phyloP scores from a whole-genome alignment of 768 basidiomycete species.

The Cystofilobasidium macerans region DNA sequence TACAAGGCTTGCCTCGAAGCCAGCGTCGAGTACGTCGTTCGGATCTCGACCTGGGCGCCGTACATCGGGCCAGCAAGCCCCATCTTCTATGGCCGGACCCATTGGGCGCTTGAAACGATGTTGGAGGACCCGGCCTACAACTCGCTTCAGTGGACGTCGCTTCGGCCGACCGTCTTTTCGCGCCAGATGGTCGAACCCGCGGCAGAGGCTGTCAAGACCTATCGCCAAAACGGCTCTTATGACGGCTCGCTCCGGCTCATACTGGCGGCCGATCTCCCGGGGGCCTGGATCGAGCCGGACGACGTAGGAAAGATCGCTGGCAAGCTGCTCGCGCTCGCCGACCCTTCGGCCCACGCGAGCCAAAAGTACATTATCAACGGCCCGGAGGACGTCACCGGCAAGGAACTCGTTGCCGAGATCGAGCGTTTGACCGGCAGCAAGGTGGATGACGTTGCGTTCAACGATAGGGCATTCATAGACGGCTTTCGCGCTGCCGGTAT shows the following conservation, averaged over 20 bases:
- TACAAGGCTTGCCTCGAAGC: conserved; percentile 26
- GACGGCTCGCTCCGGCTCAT: conserved; percentile 12
- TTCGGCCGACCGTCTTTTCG: conserved; percentile 27
- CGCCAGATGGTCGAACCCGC: neutral
- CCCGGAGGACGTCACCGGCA: conserved; percentile 20
- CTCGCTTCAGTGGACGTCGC: conserved; percentile 22
- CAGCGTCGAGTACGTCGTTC: conserved; percentile 25
- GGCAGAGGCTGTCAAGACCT: conserved; percentile 15
- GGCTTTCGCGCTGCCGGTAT: too few relatives aligned
- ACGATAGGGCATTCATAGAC: too few relatives aligned
- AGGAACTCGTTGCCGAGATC: conserved; percentile 3
- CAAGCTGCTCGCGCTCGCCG: conserved; percentile 15
- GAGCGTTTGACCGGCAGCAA: conserved; percentile 11
- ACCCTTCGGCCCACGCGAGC: conserved; percentile 6
- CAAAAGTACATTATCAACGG: conserved; percentile 26
- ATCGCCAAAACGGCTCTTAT: too few relatives aligned
- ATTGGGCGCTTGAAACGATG: conserved; percentile 28
- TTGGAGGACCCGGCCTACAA: conserved; percentile 23
- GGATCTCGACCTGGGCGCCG: conserved; percentile 24
- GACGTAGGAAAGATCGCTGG: conserved; percentile 27
- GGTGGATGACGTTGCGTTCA: too few relatives aligned
- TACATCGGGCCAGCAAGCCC: conserved; percentile 19
- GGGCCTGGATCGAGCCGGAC: conserved; percentile 23
- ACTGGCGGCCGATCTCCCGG: conserved; percentile 1
- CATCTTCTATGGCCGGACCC: conserved; percentile 25